These are phyloP conservation scores for Phyllosticta citriasiana DNA, from an alignment of 2,329 filamentous ascomycete genomes.

Conservation along the genomic window DNA sequence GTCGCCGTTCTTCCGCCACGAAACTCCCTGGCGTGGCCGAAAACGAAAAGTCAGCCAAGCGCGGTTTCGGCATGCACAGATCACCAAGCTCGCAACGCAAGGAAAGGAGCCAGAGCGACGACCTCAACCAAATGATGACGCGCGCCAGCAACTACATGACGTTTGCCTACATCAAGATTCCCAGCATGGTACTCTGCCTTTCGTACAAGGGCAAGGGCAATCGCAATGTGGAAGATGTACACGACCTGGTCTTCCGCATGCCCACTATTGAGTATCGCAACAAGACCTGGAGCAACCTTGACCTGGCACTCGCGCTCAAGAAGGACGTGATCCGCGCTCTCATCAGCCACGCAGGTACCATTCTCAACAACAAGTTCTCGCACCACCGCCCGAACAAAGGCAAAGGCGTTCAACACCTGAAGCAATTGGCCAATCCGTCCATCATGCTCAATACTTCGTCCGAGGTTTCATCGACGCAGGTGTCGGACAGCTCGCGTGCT, in stretches of 20 bases:
- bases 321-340: slow-evolving; percentile 89
- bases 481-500: slow-evolving; percentile 20
- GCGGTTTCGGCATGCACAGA: slow-evolving; percentile 29
- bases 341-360: slow-evolving; percentile 90
- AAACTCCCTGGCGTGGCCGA: slow-evolving; percentile 14
- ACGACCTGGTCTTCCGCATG: slow-evolving; percentile 94
- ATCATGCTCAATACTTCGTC: slow-evolving; percentile 43
- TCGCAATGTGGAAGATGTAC: slow-evolving; percentile 91
- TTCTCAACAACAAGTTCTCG: slow-evolving; percentile 94
- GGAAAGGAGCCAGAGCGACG: slow-evolving; percentile 60
- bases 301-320: slow-evolving; percentile 84
- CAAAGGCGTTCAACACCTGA: slow-evolving; percentile 62
- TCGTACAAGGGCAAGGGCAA: slow-evolving; percentile 95
- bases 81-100: slow-evolving; percentile 30
- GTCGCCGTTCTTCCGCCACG: slow-evolving; percentile 20
- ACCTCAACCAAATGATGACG: slow-evolving; percentile 92
- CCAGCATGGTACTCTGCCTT: slow-evolving; percentile 87
- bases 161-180: slow-evolving; percentile 87
- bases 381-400: slow-evolving; percentile 74
- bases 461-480: not conserved
- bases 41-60: slow-evolving; percentile 19
- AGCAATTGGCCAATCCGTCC: slow-evolving; percentile 74
- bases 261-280: slow-evolving; percentile 93
- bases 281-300: slow-evolving; percentile 98
- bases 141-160: slow-evolving; percentile 97